Percentiles rank a stretch among this genome's conserved stretches.
Conservation (phyloP, 2,329 filamentous ascomycete genomes). For the Fusarium torreyae region DNA sequence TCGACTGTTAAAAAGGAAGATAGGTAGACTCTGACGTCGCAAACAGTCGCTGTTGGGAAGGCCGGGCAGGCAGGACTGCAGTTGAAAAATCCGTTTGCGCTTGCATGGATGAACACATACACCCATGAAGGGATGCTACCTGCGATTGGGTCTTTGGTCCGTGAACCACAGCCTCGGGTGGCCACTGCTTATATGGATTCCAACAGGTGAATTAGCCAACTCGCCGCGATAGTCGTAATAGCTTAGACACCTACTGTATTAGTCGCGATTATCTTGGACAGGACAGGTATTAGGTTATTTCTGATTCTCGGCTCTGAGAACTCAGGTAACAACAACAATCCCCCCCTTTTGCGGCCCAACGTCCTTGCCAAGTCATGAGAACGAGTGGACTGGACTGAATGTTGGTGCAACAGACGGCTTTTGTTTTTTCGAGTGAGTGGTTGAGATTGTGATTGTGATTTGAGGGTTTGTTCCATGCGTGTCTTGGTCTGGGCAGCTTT, state of each 20-base stretch:
- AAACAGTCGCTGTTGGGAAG: conserved; percentile 17
- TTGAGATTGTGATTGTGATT: conserved; percentile 1
- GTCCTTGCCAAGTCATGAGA: conserved; percentile 40
- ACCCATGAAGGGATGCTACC: conserved; percentile 26
- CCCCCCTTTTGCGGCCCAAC: conserved; percentile 20
- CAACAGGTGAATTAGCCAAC: background rate
- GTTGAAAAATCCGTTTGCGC: conserved; percentile 27
- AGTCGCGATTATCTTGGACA: background rate
- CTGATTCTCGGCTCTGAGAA: conserved; percentile 12
- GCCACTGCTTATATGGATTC: conserved; percentile 25
- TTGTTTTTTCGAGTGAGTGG: conserved; percentile 21
- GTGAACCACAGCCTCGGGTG: conserved; percentile 37
- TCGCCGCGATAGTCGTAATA: conserved; percentile 3
- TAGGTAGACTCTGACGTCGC: background rate
- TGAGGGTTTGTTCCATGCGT: conserved; percentile 10
- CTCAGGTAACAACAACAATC: conserved; percentile 9
- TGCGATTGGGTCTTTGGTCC: conserved; percentile 31
- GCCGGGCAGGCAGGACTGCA: background rate
- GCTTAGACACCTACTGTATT: background rate
- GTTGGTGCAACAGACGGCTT: conserved; percentile 33
- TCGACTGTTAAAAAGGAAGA: background rate
- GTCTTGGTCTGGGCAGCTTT: conserved; percentile 13
- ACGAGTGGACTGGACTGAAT: conserved; percentile 4
- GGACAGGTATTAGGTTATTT: conserved; percentile 14
- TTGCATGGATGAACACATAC: conserved; percentile 26